Percentiles rank a stretch among this genome's conserved stretches.
phyloP scores from a whole-genome alignment of 805 yeast species.

The Nakazawaea pomicola region DNA sequence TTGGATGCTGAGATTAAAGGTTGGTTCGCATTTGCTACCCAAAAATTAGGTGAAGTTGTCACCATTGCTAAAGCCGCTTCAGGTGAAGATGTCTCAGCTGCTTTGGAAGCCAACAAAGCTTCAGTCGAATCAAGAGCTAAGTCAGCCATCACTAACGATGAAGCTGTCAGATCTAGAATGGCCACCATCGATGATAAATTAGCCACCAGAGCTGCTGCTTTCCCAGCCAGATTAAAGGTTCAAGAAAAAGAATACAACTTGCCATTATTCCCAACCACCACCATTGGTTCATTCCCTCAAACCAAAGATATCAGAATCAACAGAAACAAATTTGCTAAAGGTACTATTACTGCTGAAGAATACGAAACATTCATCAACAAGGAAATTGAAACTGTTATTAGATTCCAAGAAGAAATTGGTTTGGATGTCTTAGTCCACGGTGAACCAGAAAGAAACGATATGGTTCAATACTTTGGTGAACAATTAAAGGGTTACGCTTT shows the following conservation, averaged over 20 bases:
- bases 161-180: slow-evolving; percentile 84
- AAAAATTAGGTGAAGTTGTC: slow-evolving; percentile 90
- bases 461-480: slow-evolving; percentile 99
- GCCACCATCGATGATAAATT: slow-evolving; percentile 66
- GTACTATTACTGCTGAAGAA: slow-evolving; percentile 90
- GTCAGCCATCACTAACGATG: slow-evolving; percentile 87
- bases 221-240: slow-evolving; percentile 80
- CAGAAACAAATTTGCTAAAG: slow-evolving; percentile 98
- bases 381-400: slow-evolving; percentile 92
- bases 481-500: slow-evolving; percentile 97
- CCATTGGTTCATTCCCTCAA: slow-evolving; percentile 99
- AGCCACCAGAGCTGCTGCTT: slow-evolving; percentile 82
- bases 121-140: slow-evolving; percentile 81
- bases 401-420: slow-evolving; percentile 99
- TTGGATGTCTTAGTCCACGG: slow-evolving; percentile 98
- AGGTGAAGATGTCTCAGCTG: slow-evolving; percentile 73
- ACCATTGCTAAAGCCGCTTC: slow-evolving; percentile 82
- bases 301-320: slow-evolving; percentile 97
- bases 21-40: slow-evolving; percentile 98
- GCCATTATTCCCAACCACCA: slow-evolving; percentile 99
- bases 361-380: slow-evolving; percentile 95
- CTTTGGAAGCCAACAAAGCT: slow-evolving; percentile 79
- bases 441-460: slow-evolving; percentile 99
- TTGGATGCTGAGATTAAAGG: slow-evolving; percentile 87
- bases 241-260: slow-evolving; percentile 86